Conservation (phyloP, 352 stramenopile species). For the Plasmopara viticola region DNA sequence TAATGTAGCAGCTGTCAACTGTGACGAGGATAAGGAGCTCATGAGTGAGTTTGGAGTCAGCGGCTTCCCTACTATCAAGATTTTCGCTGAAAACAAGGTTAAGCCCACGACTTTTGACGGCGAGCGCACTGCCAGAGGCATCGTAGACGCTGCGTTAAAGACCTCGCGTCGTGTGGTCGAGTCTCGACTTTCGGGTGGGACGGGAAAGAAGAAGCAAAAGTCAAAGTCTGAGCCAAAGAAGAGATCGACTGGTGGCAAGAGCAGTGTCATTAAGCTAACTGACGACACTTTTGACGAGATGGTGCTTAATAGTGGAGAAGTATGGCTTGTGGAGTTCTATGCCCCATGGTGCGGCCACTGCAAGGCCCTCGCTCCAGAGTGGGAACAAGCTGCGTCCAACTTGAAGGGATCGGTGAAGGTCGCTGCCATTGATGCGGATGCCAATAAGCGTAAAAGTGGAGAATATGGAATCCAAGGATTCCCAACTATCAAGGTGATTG, state of each 20-base stretch:
- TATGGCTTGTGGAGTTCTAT: slow-evolving; percentile 91
- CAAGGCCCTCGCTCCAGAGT: slow-evolving; percentile 88
- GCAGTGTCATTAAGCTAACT: slow-evolving; percentile 83
- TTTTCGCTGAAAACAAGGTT: slow-evolving; percentile 84
- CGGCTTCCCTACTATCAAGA: slow-evolving; percentile 93
- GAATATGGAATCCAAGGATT: slow-evolving; percentile 91
- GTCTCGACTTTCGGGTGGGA: slow-evolving; percentile 58
- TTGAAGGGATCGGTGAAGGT: slow-evolving; percentile 87
- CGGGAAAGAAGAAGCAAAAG: slow-evolving; percentile 40
- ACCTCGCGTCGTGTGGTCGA: slow-evolving; percentile 75
- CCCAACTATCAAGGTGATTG: slow-evolving; percentile 94
- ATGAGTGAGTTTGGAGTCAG: slow-evolving; percentile 84
- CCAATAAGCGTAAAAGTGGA: slow-evolving; percentile 83
- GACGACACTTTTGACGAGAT: slow-evolving; percentile 89
- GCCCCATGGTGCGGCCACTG: slow-evolving; percentile 91
- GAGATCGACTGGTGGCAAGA: slow-evolving; percentile 39
- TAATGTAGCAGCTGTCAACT: slow-evolving; percentile 85
- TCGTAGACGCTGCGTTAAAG: slow-evolving; percentile 78
- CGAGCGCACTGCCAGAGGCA: slow-evolving; percentile 70
- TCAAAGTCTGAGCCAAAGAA: slow-evolving; percentile 35
- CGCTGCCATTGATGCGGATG: slow-evolving; percentile 89
- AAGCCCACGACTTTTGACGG: slow-evolving; percentile 73
- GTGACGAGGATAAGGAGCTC: slow-evolving; percentile 74
- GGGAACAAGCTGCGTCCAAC: slow-evolving; percentile 85
- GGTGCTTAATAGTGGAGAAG: slow-evolving; percentile 86